Evolutionary conservation across 495 filamentous ascomycete species (phyloP).

Genomic region (Penicillium coprophilum): DNA sequence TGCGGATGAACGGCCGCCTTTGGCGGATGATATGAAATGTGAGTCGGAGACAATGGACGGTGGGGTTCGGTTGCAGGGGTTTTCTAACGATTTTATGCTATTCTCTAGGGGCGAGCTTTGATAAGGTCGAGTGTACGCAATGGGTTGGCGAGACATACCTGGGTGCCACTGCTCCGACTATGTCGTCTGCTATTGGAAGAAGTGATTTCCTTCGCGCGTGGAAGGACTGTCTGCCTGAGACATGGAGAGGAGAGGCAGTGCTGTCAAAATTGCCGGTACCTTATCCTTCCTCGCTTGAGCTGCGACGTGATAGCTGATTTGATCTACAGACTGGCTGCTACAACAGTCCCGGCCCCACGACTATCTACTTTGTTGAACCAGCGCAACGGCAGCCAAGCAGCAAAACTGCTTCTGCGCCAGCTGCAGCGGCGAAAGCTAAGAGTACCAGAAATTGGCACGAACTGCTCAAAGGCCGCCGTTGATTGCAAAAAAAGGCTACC

Average conservation of each 20-base stretch:
- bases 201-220: conserved; percentile 52
- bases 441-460: conserved; percentile 85
- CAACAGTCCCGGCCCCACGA: conserved; percentile 39
- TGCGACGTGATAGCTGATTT: conserved; percentile 3
- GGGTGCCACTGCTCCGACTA: conserved; percentile 45
- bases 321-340: conserved; percentile 35
- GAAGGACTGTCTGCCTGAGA: conserved; percentile 58
- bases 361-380: conserved; percentile 39
- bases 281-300: conserved; percentile 4
- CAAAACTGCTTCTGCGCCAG: conserved; percentile 34
- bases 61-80: not conserved
- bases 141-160: conserved; percentile 57
- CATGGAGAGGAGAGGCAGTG: conserved; percentile 54
- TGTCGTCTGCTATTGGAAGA: conserved; percentile 37
- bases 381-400: conserved; percentile 35
- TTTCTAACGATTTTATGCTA: conserved; percentile 9
- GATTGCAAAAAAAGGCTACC: conserved; percentile 20
- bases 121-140: conserved; percentile 41
- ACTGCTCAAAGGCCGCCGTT: conserved; percentile 60
- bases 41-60: conserved; percentile 22
- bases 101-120: conserved; percentile 46
- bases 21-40: conserved; percentile 40
- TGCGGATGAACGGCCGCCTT: conserved; percentile 18
- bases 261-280: conserved; percentile 48
- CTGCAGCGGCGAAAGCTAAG: conserved; percentile 44